Base-by-base conservation (phyloP, 2,329 filamentous ascomycete species). In the Aspergillus novoparasiticus region DNA sequence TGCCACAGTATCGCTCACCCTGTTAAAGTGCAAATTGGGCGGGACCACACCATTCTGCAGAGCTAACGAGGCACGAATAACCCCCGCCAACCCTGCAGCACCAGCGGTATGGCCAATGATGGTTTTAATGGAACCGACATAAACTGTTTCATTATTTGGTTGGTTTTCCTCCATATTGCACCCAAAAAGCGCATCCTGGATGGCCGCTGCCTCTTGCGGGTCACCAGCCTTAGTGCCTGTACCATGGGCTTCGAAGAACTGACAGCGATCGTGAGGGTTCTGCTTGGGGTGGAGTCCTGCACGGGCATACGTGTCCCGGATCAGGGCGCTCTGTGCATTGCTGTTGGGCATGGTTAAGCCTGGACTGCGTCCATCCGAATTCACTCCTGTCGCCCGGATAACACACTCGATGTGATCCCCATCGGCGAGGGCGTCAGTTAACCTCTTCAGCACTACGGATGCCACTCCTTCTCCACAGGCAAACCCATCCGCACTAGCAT, bases 401-500 rank as follows among this genome's bases (percentile, higher is more conserved):
- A 75, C 66, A 39, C 73, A 73, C 28, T 79, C 72, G 54, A 83
- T 79, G 6, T 73, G 62, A 58, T 83, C 80, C 1, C 76, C 76
- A 64, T 82, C 78, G 0, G 53, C 68, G 3, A 87, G 55, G 0
- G 86, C 86, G 1, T 77, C 70, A 4, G 67, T 71, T 0, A 86
- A 68, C 1, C 69, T 74, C 70, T 87, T 87, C 0, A 88, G 64
- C 0, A 86, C 70, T 0, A 87, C 61, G 0, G 76, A 72, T 0
- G 78, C 78, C 9, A 84, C 69, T 1, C 84, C 84, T 59, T 87
- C 85, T 4, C 81, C 83, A 0, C 83, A 76, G 34, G 74, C 81
- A 71, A 76, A 83, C n/a, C 82, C 84, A 62, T 83, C 71, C 0
- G 80, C 84, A 1, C 64, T 67, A 0, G 65, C 69, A 67, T 80